Conservation (phyloP, 352 stramenopile species). For the Stramenopiles sp. region DNA sequence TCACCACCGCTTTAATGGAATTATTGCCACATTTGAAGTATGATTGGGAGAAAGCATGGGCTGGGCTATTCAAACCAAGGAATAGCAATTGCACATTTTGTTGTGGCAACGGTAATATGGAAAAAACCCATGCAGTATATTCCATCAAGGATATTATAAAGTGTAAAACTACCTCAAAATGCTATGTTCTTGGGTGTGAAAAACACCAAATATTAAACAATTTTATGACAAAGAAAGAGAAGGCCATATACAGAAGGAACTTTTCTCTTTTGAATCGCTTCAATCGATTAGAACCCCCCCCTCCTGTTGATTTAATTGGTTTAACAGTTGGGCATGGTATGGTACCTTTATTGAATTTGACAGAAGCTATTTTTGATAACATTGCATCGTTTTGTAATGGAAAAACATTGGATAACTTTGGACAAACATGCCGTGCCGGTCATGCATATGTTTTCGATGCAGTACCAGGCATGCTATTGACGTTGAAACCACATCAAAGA, state of each 20-base stretch:
- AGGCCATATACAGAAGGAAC: background rate
- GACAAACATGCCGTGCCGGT: background rate
- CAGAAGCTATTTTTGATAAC: background rate
- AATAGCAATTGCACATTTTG: background rate
- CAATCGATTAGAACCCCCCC: background rate
- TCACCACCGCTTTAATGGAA: background rate
- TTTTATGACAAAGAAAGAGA: background rate
- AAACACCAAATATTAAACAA: no score
- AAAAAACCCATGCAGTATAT: background rate
- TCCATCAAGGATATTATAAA: background rate
- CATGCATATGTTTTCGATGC: background rate
- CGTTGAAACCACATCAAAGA: background rate
- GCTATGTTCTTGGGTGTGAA: background rate
- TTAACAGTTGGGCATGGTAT: background rate
- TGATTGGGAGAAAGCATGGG: background rate
- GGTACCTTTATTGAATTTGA: background rate
- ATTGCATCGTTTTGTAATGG: background rate
- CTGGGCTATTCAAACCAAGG: background rate
- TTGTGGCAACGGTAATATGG: background rate
- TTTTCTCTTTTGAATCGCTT: background rate
- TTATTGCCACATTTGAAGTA: background rate
- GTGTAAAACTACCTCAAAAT: background rate
- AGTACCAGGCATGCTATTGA: background rate
- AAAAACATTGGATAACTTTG: background rate
- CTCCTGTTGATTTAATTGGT: background rate